These are phyloP conservation scores for Cardamine resedifolia DNA, from an alignment of 345 rosid species.

Conservation along the genomic window DNA sequence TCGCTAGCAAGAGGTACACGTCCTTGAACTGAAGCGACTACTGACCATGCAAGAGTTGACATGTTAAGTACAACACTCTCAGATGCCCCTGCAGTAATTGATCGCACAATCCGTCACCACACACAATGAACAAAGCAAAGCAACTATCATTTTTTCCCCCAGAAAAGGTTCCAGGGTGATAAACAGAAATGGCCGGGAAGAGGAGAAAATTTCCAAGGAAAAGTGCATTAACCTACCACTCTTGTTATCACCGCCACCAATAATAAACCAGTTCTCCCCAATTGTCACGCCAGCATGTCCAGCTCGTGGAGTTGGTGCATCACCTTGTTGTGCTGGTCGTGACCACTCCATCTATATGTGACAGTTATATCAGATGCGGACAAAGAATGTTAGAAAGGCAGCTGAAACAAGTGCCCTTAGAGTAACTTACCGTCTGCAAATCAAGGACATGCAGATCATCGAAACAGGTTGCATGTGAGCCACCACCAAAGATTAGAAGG, in stretches of 20 bases:
- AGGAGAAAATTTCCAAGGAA: slow-evolving; percentile 9
- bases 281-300: slow-evolving; percentile 96
- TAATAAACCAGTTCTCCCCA: slow-evolving; percentile 99
- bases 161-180: not conserved
- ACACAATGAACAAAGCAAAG: not conserved
- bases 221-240: slow-evolving; percentile 58
- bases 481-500: slow-evolving; percentile 97
- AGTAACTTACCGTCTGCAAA: slow-evolving; percentile 81
- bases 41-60: slow-evolving; percentile 96
- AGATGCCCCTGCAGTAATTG: slow-evolving; percentile 68
- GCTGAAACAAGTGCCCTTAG: slow-evolving; percentile 25
- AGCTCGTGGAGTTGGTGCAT: slow-evolving; percentile 86
- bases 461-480: slow-evolving; percentile 92
- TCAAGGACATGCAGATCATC: slow-evolving; percentile 97
- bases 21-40: slow-evolving; percentile 80
- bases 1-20: slow-evolving; percentile 96
- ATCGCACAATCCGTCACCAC: slow-evolving; percentile 14
- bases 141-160: not conserved
- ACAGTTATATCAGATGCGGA: slow-evolving; percentile 26
- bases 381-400: slow-evolving; percentile 17
- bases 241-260: slow-evolving; percentile 98
- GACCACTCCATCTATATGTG: slow-evolving; percentile 94
- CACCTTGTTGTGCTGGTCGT: slow-evolving; percentile 90
- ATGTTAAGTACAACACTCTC: slow-evolving; percentile 93
- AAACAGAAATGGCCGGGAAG: slow-evolving; percentile 7